Conservation (phyloP, 1,284 basidiomycete genomes). For the Phaffia rhodozyma region DNA sequence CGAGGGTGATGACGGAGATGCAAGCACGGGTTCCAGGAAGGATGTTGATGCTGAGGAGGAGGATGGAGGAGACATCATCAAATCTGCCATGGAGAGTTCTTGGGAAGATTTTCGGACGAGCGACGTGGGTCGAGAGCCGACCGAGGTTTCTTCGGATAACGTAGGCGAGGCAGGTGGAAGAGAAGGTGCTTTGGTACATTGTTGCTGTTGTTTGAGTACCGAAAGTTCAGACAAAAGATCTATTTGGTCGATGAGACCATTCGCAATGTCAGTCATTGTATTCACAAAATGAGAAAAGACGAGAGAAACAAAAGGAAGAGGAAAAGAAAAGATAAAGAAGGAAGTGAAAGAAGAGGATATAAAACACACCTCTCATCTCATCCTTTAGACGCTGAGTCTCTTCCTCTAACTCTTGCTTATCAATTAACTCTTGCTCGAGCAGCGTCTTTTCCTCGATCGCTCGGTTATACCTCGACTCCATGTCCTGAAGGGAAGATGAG, state of each 20-base stretch:
- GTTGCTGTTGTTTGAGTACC: conserved; percentile 59
- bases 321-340: background rate
- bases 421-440: conserved; percentile 89
- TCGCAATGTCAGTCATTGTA: background rate
- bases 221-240: conserved; percentile 75
- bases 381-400: conserved; percentile 85
- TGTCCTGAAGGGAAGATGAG: conserved; percentile 76
- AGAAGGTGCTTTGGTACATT: conserved; percentile 3
- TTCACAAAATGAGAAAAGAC: conserved; percentile 20
- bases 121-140: conserved; percentile 23
- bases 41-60: conserved; percentile 19
- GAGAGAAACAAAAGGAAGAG: conserved; percentile 2
- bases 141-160: background rate
- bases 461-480: conserved; percentile 80
- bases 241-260: conserved; percentile 26
- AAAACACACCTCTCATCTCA: conserved; percentile 67
- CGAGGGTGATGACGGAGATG: conserved; percentile 29
- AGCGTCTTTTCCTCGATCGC: conserved; percentile 93
- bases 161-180: conserved; percentile 28
- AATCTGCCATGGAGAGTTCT: conserved; percentile 19
- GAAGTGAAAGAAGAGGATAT: background rate
- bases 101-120: conserved; percentile 24
- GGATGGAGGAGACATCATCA: conserved; percentile 36
- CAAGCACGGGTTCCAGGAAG: conserved; percentile 21
- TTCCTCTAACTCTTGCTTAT: conserved; percentile 80